Evolutionary conservation across 1,139 yeast genomes (phyloP).

Genomic region (Suhomyces terraborum): DNA sequence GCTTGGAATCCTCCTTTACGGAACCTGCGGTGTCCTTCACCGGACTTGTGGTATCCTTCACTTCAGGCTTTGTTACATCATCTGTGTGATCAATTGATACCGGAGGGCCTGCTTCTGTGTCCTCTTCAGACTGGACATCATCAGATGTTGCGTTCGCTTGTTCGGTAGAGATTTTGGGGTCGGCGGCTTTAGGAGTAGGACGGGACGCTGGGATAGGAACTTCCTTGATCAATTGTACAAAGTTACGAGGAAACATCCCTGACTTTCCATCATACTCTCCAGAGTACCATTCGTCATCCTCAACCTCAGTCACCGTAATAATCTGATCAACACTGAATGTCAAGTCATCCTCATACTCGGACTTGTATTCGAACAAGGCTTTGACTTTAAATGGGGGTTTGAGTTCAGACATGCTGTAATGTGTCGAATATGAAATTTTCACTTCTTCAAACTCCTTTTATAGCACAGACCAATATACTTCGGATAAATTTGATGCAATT

Average conservation of each 20-base stretch:
- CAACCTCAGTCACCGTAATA: slow-evolving; percentile 72
- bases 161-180: background rate
- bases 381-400: slow-evolving; percentile 64
- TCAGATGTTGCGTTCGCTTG: background rate
- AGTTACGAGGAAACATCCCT: slow-evolving; percentile 89
- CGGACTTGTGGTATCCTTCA: background rate
- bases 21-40: background rate
- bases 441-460: background rate
- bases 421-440: too few species aligned
- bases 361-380: slow-evolving; percentile 70
- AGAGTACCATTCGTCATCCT: slow-evolving; percentile 89
- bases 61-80: background rate
- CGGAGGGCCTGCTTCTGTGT: background rate
- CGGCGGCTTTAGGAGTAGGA: slow-evolving; percentile 10
- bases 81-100: background rate
- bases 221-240: slow-evolving; percentile 52
- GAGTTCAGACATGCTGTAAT: slow-evolving; percentile 18
- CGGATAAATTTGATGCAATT: slow-evolving; percentile 1
- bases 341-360: slow-evolving; percentile 85
- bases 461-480: background rate
- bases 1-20: background rate
- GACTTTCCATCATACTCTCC: slow-evolving; percentile 61
- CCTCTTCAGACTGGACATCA: background rate
- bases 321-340: slow-evolving; percentile 65
- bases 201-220: slow-evolving; percentile 16